These are phyloP conservation scores for Neobulgaria alba DNA, from an alignment of 2,329 filamentous ascomycete genomes.

Conservation along the genomic window DNA sequence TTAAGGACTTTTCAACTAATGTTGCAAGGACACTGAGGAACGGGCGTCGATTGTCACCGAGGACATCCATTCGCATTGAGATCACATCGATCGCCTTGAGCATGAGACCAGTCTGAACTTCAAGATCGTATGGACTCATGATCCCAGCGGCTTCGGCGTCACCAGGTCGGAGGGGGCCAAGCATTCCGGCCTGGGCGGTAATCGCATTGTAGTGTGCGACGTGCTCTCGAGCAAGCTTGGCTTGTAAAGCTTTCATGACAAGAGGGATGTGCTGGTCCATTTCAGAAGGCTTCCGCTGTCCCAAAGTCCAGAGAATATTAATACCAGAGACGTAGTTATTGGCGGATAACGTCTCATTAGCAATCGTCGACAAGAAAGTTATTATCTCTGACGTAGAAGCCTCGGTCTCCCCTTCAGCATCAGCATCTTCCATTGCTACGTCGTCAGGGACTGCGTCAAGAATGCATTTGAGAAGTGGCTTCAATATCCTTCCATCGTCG, in stretches of 20 bases:
- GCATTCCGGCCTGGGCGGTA: slow-evolving; percentile 35
- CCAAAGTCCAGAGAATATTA: slow-evolving; percentile 88
- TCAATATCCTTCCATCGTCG: slow-evolving; percentile 61
- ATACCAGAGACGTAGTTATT: slow-evolving; percentile 79
- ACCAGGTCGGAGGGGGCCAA: slow-evolving; percentile 30
- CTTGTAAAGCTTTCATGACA: slow-evolving; percentile 88
- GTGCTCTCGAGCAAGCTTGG: slow-evolving; percentile 88
- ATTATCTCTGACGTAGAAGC: slow-evolving; percentile 80
- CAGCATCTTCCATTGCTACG: slow-evolving; percentile 62
- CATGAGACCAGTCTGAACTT: slow-evolving; percentile 84
- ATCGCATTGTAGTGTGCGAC: slow-evolving; percentile 63
- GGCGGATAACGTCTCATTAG: slow-evolving; percentile 77
- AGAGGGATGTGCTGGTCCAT: slow-evolving; percentile 83
- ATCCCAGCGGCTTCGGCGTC: slow-evolving; percentile 46
- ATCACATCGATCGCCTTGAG: slow-evolving; percentile 93
- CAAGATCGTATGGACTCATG: slow-evolving; percentile 67
- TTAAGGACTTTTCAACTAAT: slow-evolving; percentile 89
- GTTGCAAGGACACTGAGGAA: slow-evolving; percentile 94
- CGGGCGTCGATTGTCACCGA: slow-evolving; percentile 83
- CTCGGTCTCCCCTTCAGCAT: slow-evolving; percentile 78
- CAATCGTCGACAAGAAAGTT: slow-evolving; percentile 72
- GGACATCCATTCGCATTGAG: slow-evolving; percentile 80
- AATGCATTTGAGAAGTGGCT: slow-evolving; percentile 71
- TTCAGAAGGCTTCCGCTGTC: slow-evolving; percentile 72
- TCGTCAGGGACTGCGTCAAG: slow-evolving; percentile 82